phyloP scores from a whole-genome alignment of 768 basidiomycete genomes.

The Rhodotorula taiwanensis region DNA sequence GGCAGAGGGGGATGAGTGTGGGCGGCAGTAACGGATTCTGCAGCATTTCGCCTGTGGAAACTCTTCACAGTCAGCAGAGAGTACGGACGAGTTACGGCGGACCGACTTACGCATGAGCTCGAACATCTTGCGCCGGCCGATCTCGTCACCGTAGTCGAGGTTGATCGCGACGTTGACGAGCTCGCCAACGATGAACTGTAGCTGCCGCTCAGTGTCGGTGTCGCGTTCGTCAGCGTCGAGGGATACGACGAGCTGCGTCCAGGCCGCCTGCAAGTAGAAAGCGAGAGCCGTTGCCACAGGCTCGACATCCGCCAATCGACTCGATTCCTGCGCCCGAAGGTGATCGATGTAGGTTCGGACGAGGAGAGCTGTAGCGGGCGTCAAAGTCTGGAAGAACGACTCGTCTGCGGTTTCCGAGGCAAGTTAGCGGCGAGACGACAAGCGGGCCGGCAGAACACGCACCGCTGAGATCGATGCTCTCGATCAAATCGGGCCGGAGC shows the following conservation, averaged over 20 bases:
- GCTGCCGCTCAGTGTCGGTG: conserved; percentile 49
- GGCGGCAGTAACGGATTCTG: conserved; percentile 64
- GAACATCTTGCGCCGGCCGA: conserved; percentile 80
- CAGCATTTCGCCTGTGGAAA: conserved; percentile 65
- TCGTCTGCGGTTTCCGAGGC: too few relatives aligned
- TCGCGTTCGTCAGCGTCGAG: conserved; percentile 44
- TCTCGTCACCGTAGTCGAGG: conserved; percentile 86
- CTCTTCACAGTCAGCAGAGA: neutral
- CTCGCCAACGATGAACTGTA: conserved; percentile 69
- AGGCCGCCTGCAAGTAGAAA: conserved; percentile 62
- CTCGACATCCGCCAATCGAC: conserved; percentile 60
- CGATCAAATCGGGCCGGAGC: conserved; percentile 59
- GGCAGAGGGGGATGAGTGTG: conserved; percentile 60
- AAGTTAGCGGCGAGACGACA: too few relatives aligned
- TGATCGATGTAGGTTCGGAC: conserved; percentile 75
- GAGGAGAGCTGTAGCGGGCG: conserved; percentile 70
- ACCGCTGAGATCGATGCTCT: conserved; percentile 66
- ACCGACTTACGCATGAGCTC: conserved; percentile 66
- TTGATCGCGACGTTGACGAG: conserved; percentile 69
- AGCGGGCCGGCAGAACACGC: too few relatives aligned
- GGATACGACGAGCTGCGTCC: conserved; percentile 57
- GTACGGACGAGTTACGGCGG: neutral
- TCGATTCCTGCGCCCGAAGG: conserved; percentile 54
- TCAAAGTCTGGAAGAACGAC: conserved; percentile 61
- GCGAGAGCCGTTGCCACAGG: conserved; percentile 82